phyloP scores from a whole-genome alignment of 169 alveolate species.

The Plasmodium chabaudi region DNA sequence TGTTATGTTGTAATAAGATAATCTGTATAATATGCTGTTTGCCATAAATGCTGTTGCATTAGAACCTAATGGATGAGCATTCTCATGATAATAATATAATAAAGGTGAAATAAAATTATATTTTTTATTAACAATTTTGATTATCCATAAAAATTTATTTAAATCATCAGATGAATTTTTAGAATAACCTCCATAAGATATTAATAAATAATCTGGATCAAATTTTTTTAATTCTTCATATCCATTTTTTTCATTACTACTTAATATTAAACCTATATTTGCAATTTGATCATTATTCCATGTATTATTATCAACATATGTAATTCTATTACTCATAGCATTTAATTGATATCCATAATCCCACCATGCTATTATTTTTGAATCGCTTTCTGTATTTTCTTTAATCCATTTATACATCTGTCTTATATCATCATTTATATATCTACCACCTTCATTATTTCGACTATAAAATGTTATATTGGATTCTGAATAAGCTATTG shows the following conservation, averaged over 20 bases:
- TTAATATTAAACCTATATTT: constrained; percentile 93
- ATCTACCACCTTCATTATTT: constrained; percentile 89
- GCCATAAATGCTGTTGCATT: constrained; percentile 93
- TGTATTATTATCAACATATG: constrained; percentile 98
- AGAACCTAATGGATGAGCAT: constrained; percentile 90
- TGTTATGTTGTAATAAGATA: constrained; percentile 94
- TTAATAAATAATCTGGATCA: constrained; percentile 96
- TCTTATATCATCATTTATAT: constrained; percentile 97
- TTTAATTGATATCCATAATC: constrained; percentile 99
- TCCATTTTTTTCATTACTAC: constrained; percentile 95
- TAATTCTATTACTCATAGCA: constrained; percentile 97
- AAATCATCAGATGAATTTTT: constrained; percentile 97
- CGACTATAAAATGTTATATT: constrained; percentile 75
- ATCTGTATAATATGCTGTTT: constrained; percentile 94
- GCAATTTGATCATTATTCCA: constrained; percentile 99
- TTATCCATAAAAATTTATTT: constrained; percentile 98
- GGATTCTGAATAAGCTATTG: constrained; percentile 81
- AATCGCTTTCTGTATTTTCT: constrained; percentile 94
- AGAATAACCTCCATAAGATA: constrained; percentile 97
- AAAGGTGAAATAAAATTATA: constrained; percentile 79
- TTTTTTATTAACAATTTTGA: constrained; percentile 93
- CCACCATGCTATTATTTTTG: constrained; percentile 98
- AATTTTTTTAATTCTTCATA: constrained; percentile 91
- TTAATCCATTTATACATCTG: constrained; percentile 99
- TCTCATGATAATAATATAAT: constrained; percentile 31